Base-by-base conservation (phyloP, 441 rosid species). In the Brassica balearica region DNA sequence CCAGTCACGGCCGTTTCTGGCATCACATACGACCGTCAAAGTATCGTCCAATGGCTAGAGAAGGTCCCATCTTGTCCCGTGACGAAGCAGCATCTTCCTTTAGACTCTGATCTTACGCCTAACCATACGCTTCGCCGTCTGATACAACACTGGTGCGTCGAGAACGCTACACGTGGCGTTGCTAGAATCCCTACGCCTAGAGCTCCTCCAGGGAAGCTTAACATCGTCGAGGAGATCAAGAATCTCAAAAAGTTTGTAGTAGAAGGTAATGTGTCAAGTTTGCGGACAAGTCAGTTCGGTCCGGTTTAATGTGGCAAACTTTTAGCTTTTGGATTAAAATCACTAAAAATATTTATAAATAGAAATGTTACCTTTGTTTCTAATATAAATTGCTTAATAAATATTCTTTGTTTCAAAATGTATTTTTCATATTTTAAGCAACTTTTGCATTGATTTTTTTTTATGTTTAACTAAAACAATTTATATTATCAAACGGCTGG, bases 11-110 rank as follows among this genome's bases (percentile, higher is more conserved):
- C 82, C 51, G 68, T 85, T 38, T 85, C 98, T 2, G 98, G 97
- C 38, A 93, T 93, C 70, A 89, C 98, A 10, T 93, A 93, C 53
- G 98, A 93, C 71, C 88, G 98, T 4, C 88, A 85, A 8, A 84
- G 83, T 87, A 93, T 91, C 34, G 94, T 90, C 51, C 83, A 84
- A 1, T 90, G 95, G 98, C 84, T 93, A 7, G 20, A 69, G 22
- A 73, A 69, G 29, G 82, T 76, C 76, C 73, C 78, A 0, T 75
- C 68, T n/a, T 93, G 98, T 81, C 97, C 97, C 0, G 91, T 90
- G 68, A 90, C 94, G 5, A 87, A 89, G 65, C 93, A 84, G 29
- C 82, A 86, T n/a, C 77, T 93, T 72, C 84, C 88, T 5, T 55
- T 15, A 12, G 89, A 82, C 72, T 88, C 89, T 1, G 91, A 87